A percentile compares a stretch with the other conserved stretches of the same genome.
These are phyloP conservation scores for Solanum chilense DNA, from an alignment of 257 asterid genomes.

Conservation along the genomic window DNA sequence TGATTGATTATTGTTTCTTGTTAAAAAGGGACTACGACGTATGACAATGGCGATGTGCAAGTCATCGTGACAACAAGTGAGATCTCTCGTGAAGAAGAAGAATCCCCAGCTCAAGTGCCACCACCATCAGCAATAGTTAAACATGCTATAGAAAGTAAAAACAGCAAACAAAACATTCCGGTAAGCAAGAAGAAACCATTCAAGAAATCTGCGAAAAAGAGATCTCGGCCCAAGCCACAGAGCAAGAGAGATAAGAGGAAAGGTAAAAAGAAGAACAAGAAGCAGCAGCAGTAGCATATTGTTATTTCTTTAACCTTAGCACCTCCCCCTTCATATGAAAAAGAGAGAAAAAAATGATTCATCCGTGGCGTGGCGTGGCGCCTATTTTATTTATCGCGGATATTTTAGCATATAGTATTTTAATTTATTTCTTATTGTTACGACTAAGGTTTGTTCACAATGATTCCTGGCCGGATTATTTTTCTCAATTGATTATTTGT, in stretches of 20 bases:
- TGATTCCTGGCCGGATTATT: background rate
- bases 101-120: constrained; percentile 6
- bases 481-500: background rate
- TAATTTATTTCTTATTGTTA: background rate
- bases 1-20: background rate
- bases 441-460: background rate
- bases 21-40: constrained; percentile 43
- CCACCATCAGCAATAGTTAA: constrained; percentile 6
- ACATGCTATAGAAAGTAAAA: constrained; percentile 13
- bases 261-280: constrained; percentile 41
- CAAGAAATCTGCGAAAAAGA: constrained; percentile 36
- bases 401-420: background rate
- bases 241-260: constrained; percentile 66
- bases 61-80: constrained; percentile 72
- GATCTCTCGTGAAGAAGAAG: constrained; percentile 41
- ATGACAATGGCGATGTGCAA: constrained; percentile 65
- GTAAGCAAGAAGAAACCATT: constrained; percentile 36
- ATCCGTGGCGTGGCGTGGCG: background rate
- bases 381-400: background rate
- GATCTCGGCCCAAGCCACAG: constrained; percentile 50
- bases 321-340: background rate
- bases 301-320: background rate
- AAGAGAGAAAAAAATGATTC: background rate
- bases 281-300: constrained; percentile 6
- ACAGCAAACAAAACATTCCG: constrained; percentile 28